Percentiles rank a stretch among this genome's conserved stretches.
These are phyloP conservation scores for Linum usitatissimum DNA, from an alignment of 345 rosid species.

Conservation along the genomic window DNA sequence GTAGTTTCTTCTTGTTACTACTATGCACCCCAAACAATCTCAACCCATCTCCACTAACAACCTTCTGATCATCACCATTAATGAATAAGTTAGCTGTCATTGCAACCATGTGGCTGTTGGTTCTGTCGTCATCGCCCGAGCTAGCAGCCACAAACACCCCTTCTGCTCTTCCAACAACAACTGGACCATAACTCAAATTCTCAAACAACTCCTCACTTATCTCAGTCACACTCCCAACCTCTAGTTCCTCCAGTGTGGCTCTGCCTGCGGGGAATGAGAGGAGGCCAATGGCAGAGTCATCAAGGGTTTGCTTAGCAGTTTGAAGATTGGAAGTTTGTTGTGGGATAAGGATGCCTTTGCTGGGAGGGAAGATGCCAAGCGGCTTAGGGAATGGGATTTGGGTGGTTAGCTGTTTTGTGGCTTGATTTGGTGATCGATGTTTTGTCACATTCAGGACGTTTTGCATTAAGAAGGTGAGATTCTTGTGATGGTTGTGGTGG, in stretches of 20 bases:
- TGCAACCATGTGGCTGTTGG: constrained; percentile 33
- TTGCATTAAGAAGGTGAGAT: constrained; percentile 38
- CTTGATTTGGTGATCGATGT: constrained; percentile 13
- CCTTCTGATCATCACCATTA: not conserved
- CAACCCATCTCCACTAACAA: not conserved
- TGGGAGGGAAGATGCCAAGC: constrained; percentile 35
- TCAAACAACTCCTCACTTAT: constrained; percentile 31
- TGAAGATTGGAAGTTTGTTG: too few relatives aligned
- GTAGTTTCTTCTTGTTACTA: too few relatives aligned
- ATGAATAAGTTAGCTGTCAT: not conserved
- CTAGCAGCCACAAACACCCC: constrained; percentile 38
- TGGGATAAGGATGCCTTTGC: constrained; percentile 33
- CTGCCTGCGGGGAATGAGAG: constrained; percentile 24
- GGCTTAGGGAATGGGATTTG: constrained; percentile 43
- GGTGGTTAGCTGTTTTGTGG: constrained; percentile 17
- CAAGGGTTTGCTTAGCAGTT: constrained; percentile 24
- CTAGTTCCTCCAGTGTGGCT: constrained; percentile 39
- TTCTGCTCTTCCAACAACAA: constrained; percentile 31
- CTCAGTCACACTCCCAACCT: constrained; percentile 25
- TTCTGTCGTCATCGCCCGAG: constrained; percentile 14
- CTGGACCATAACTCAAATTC: constrained; percentile 11
- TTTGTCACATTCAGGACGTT: constrained; percentile 28
- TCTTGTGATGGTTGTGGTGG: constrained; percentile 13
- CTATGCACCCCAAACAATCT: not conserved
- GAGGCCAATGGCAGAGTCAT: constrained; percentile 18